Evolutionary conservation across 2,329 filamentous ascomycete genomes (phyloP).

Genomic region (Penicillium sp.): DNA sequence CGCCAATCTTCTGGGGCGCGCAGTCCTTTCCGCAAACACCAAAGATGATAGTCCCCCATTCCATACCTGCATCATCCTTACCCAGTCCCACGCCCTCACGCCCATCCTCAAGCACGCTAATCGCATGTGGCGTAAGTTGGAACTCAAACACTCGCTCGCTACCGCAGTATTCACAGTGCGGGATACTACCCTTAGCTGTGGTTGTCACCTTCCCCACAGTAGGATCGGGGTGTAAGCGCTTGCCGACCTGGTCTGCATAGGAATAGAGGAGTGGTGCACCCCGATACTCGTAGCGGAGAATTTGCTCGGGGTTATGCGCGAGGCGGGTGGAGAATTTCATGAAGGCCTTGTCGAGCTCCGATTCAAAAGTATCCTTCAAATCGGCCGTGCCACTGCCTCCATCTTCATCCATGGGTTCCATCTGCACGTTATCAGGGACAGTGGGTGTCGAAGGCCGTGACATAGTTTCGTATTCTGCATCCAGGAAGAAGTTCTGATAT

Average conservation of each 20-base stretch:
- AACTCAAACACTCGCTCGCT: constrained; percentile 81
- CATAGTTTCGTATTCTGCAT: constrained; percentile 90
- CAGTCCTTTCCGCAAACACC: constrained; percentile 85
- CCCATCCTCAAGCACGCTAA: constrained; percentile 79
- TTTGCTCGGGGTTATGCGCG: constrained; percentile 80
- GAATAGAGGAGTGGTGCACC: constrained; percentile 80
- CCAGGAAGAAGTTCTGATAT: constrained; percentile 79
- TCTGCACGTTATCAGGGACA: constrained; percentile 52
- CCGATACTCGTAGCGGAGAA: constrained; percentile 77
- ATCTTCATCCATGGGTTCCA: constrained; percentile 43
- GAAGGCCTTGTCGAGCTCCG: constrained; percentile 73
- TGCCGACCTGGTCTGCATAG: constrained; percentile 74
- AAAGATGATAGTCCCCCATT: constrained; percentile 93
- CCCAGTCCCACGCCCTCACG: constrained; percentile 65
- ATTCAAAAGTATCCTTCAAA: constrained; percentile 76
- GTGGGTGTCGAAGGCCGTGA: constrained; percentile 59
- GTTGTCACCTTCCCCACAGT: constrained; percentile 32
- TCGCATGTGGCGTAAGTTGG: constrained; percentile 88
- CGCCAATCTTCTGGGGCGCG: constrained; percentile 63
- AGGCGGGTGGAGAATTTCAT: constrained; percentile 79
- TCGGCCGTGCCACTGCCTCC: constrained; percentile 40
- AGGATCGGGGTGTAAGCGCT: constrained; percentile 54
- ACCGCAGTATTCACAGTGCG: constrained; percentile 77
- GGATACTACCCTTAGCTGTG: constrained; percentile 56
- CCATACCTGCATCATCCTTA: constrained; percentile 76